phyloP scores from a whole-genome alignment of 108 stramenopile species.

The Thalassiosira profunda region DNA sequence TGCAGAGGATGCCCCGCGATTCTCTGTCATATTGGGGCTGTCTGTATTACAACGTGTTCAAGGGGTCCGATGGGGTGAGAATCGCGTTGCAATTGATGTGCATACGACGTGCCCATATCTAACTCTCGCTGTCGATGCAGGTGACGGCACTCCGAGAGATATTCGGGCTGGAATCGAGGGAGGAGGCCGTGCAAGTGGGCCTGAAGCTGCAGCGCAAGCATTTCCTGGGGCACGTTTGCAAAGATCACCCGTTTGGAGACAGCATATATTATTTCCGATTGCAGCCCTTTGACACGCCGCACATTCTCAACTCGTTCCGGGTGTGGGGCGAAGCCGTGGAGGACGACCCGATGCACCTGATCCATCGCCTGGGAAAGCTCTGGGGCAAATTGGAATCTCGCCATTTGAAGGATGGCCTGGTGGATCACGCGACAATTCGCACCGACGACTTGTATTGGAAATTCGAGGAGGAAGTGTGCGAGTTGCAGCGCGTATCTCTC shows the following conservation, averaged over 20 bases:
- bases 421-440: slow-evolving; percentile 39
- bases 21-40: slow-evolving; percentile 17
- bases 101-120: too few relatives aligned
- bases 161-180: slow-evolving; percentile 19
- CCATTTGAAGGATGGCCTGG: slow-evolving; percentile 31
- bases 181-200: slow-evolving; percentile 42
- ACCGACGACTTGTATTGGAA: slow-evolving; percentile 29
- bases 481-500: slow-evolving; percentile 53
- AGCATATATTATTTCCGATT: slow-evolving; percentile 48
- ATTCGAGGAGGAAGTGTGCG: slow-evolving; percentile 72
- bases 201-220: slow-evolving; percentile 30
- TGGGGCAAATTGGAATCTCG: slow-evolving; percentile 36
- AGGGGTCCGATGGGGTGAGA: slow-evolving; percentile 35
- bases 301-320: slow-evolving; percentile 60
- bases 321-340: slow-evolving; percentile 44
- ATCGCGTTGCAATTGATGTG: too few relatives aligned
- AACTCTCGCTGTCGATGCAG: too few relatives aligned
- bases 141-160: slow-evolving; percentile 21
- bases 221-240: slow-evolving; percentile 33
- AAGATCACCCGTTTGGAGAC: slow-evolving; percentile 46
- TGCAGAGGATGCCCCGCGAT: slow-evolving; percentile 27
- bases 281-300: slow-evolving; percentile 37
- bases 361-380: slow-evolving; percentile 23
- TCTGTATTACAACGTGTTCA: slow-evolving; percentile 42
- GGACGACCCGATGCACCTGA: slow-evolving; percentile 32